These are phyloP conservation scores for Termitomyces sp. DNA, from an alignment of 768 basidiomycete species.

Conservation along the genomic window DNA sequence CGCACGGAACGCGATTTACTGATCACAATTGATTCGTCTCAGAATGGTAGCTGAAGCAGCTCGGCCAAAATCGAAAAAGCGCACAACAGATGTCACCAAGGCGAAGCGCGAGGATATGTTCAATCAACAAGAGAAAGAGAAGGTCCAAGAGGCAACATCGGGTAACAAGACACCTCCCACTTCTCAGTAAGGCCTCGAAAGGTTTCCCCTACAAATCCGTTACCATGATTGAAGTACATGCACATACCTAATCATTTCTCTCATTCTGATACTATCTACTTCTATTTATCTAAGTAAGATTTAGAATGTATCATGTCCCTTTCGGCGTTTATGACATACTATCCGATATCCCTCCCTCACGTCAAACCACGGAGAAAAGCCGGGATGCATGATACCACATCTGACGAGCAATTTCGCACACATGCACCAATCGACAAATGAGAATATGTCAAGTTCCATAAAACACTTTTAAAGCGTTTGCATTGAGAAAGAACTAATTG, in stretches of 20 bases:
- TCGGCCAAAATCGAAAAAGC: slow-evolving; percentile 59
- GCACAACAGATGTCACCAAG: slow-evolving; percentile 26
- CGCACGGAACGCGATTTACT: not conserved
- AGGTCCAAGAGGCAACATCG: slow-evolving; percentile 6
- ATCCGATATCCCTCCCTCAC: not conserved
- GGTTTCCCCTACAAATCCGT: not conserved
- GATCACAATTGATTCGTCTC: slow-evolving; percentile 1
- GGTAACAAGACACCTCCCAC: slow-evolving; percentile 5
- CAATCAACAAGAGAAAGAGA: slow-evolving; percentile 21
- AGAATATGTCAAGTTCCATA: too few relatives aligned
- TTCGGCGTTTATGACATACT: not conserved
- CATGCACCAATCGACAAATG: too few relatives aligned
- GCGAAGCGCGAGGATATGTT: slow-evolving; percentile 35
- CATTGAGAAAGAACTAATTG: not conserved
- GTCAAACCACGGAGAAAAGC: not conserved
- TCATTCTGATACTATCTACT: slow-evolving; percentile 1
- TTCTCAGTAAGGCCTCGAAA: not conserved
- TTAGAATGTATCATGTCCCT: not conserved
- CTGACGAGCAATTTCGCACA: not conserved
- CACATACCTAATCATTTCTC: not conserved
- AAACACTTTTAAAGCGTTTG: not conserved
- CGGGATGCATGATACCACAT: not conserved
- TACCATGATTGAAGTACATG: not conserved
- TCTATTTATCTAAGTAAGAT: not conserved
- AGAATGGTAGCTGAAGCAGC: slow-evolving; percentile 90